These are phyloP conservation scores for Hemileccinum rubropunctum DNA, from an alignment of 768 basidiomycete genomes.

Conservation along the genomic window DNA sequence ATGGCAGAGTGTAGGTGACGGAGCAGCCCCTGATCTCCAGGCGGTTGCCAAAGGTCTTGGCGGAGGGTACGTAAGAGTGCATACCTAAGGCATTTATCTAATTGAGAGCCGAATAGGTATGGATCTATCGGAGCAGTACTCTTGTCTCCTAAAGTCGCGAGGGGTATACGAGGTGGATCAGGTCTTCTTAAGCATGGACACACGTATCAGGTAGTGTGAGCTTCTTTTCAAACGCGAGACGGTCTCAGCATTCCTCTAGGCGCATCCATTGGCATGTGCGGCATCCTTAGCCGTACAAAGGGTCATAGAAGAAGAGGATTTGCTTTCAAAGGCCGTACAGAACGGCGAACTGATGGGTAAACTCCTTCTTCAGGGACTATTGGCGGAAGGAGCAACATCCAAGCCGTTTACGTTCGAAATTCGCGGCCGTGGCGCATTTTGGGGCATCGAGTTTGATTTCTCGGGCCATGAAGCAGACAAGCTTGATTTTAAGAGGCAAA, in stretches of 20 bases:
- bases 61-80: constrained; percentile 59
- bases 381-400: constrained; percentile 52
- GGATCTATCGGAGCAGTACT: constrained; percentile 81
- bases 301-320: constrained; percentile 64
- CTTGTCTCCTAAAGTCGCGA: constrained; percentile 66
- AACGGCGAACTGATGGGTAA: constrained; percentile 60
- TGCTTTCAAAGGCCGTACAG: constrained; percentile 60
- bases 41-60: constrained; percentile 89
- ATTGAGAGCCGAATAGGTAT: constrained; percentile 48
- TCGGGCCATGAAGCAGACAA: constrained; percentile 38
- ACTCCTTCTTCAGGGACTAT: constrained; percentile 54
- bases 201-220: constrained; percentile 64
- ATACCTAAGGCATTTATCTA: not conserved
- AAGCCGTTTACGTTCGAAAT: constrained; percentile 74
- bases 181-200: constrained; percentile 84
- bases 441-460: constrained; percentile 82
- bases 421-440: constrained; percentile 82
- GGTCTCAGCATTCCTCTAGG: constrained; percentile 37
- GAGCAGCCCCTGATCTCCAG: constrained; percentile 78
- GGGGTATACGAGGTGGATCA: constrained; percentile 64
- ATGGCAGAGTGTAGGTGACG: constrained; percentile 83
- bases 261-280: constrained; percentile 72
- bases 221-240: not conserved
- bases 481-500: constrained; percentile 49
- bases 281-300: constrained; percentile 81